A percentile compares a stretch with the other conserved stretches of the same genome.
These are phyloP conservation scores for Leccinum sublutescens DNA, from an alignment of 768 basidiomycete species.

Conservation along the genomic window DNA sequence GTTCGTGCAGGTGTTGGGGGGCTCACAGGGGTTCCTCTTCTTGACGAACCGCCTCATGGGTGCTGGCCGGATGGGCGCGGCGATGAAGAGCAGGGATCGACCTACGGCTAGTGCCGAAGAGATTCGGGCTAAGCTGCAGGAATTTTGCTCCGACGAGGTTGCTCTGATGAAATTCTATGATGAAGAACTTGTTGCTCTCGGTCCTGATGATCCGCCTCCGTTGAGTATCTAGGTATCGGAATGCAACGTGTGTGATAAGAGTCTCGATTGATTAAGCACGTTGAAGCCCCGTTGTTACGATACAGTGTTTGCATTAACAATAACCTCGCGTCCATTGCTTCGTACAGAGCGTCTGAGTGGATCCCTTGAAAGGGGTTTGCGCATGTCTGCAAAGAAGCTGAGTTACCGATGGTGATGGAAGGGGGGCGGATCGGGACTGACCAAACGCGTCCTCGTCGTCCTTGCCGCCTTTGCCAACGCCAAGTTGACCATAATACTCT, in stretches of 20 bases:
- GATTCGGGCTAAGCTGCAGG: conserved; percentile 56
- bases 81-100: conserved; percentile 53
- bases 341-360: conserved; percentile 61
- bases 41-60: conserved; percentile 85
- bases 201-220: conserved; percentile 41
- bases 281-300: conserved; percentile 25
- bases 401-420: background rate
- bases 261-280: conserved; percentile 1
- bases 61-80: conserved; percentile 58
- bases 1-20: conserved; percentile 85
- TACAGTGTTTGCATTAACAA: conserved; percentile 47
- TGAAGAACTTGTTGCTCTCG: conserved; percentile 56
- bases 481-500: conserved; percentile 85
- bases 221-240: conserved; percentile 38
- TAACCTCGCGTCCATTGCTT: conserved; percentile 68
- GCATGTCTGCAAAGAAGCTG: conserved; percentile 49
- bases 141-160: conserved; percentile 62
- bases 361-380: conserved; percentile 71
- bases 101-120: conserved; percentile 60
- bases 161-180: conserved; percentile 68
- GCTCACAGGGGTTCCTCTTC: conserved; percentile 79
- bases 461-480: conserved; percentile 68
- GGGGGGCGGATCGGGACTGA: conserved; percentile 39
- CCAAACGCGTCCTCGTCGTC: conserved; percentile 93
- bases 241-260: conserved; percentile 12